Evolutionary conservation across 352 stramenopile species (phyloP).

Genomic region (Phytopythium sindhum): DNA sequence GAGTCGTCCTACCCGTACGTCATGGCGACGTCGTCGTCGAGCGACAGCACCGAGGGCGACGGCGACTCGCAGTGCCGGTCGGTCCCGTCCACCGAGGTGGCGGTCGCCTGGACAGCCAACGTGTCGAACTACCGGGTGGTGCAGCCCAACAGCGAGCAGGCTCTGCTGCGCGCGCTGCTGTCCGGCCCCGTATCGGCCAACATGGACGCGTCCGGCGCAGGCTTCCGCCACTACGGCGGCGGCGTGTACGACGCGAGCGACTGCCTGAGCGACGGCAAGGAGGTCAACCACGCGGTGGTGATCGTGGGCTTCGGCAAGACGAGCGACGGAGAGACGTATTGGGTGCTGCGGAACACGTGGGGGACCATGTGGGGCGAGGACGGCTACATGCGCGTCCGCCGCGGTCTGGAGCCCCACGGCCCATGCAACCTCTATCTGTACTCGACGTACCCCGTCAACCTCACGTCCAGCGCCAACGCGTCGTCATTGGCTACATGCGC

Average conservation of each 20-base stretch:
- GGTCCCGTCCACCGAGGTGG: conserved; percentile 26
- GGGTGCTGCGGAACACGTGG: conserved; percentile 90
- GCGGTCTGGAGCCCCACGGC: conserved; percentile 27
- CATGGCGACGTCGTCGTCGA: conserved; percentile 51
- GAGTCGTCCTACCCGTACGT: conserved; percentile 67
- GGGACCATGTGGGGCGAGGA: conserved; percentile 86
- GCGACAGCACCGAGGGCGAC: conserved; percentile 14
- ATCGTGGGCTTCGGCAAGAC: conserved; percentile 83
- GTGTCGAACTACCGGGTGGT: conserved; percentile 58
- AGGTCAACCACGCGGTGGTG: conserved; percentile 88
- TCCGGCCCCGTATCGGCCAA: conserved; percentile 72
- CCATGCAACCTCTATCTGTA: conserved; percentile 79
- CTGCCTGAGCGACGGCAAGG: conserved; percentile 67
- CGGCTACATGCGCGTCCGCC: conserved; percentile 76
- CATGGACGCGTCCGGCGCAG: conserved; percentile 62
- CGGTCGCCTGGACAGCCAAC: conserved; percentile 43
- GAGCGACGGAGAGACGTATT: conserved; percentile 70
- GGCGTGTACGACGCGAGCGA: conserved; percentile 85
- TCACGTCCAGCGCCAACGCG: conserved; percentile 22
- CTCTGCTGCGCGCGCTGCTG: conserved; percentile 59
- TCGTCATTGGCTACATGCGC: conserved; percentile 32
- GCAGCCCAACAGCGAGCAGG: conserved; percentile 43
- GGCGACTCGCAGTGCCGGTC: conserved; percentile 37
- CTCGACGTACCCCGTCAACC: conserved; percentile 64
- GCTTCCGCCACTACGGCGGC: conserved; percentile 83